Base-by-base conservation (phyloP, 352 stramenopile species). In the Pythium biforme region DNA sequence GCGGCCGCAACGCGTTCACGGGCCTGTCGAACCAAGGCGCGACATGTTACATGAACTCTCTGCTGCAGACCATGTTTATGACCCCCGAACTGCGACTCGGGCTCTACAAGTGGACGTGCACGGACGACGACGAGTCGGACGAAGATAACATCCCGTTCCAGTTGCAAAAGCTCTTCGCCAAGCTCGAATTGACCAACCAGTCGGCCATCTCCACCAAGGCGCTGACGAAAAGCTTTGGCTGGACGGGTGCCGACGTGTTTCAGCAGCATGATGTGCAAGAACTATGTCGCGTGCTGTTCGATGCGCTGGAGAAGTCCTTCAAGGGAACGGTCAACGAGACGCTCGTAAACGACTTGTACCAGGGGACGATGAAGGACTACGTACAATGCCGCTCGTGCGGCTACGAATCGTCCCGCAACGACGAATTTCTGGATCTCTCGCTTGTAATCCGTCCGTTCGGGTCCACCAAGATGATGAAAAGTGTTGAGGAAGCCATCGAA, bases 31-130 rank as follows among this genome's bases (percentile, higher is more conserved):
- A 97, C 66, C 90, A 97, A 57, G 91, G 88, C 22, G 89, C 88
- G 15, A 97, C 89, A n/a, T 97, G 91, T 72, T 97, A 97, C 75
- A 96, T 97, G 87, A 97, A 97, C 71, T 95, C 81, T 47, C 66
- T 97, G 45, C 75, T 97, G 41, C 91, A 97, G 76, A 95, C 83
- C 62, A 89, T 97, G 74, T 97, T 88, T 64, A 94, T 96, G 82
- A 94, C 93, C 31, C 83, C 80, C 1, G 88, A 94, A 59, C 88
- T 97, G 63, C 83, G 90, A 9, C 77, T 89, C 51, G 77, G 88
- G 52, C 70, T 95, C 63, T 94, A 96, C 65, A 68, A 79, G 48
- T 94, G 81, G 78, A 72, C 70, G 29, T 76, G 65, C 19, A 62
- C 73, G 1, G 77, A 83, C 0, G 79, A 89, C 10, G 70, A 85